These are phyloP conservation scores for Pythium oligandrum DNA, from an alignment of 352 stramenopile species.

Conservation along the genomic window DNA sequence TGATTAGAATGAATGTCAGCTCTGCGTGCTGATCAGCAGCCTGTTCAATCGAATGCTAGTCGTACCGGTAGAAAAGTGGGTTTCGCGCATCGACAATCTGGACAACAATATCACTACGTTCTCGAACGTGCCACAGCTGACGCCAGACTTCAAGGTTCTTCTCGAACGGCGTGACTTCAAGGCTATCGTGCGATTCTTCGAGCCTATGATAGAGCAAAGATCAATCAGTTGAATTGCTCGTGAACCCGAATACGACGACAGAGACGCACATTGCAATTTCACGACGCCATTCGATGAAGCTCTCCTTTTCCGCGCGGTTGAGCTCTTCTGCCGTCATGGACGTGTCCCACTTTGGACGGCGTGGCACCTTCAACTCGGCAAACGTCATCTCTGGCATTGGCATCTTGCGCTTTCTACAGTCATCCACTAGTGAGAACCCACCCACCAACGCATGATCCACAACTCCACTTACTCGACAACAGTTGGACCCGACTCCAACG, in stretches of 20 bases:
- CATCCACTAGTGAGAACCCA: neutral
- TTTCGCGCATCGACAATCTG: constrained; percentile 99
- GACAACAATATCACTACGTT: constrained; percentile 96
- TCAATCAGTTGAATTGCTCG: neutral
- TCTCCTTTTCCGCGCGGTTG: constrained; percentile 93
- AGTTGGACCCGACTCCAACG: constrained; percentile 42
- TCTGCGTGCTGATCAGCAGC: neutral
- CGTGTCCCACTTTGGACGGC: constrained; percentile 93
- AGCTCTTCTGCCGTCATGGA: constrained; percentile 95
- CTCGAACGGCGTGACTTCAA: constrained; percentile 98
- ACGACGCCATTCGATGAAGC: constrained; percentile 98
- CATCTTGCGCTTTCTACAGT: constrained; percentile 40
- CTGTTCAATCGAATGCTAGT: neutral
- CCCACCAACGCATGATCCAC: neutral
- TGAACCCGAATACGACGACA: neutral
- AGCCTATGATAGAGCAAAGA: constrained; percentile 36
- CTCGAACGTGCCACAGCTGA: constrained; percentile 98
- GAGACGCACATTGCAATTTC: constrained; percentile 87
- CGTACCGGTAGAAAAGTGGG: constrained; percentile 95
- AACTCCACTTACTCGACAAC: constrained; percentile 55
- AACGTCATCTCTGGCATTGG: constrained; percentile 87
- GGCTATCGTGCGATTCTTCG: constrained; percentile 66
- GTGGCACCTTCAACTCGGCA: constrained; percentile 94
- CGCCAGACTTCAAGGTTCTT: constrained; percentile 99
- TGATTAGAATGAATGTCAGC: constrained; percentile 11